Conservation (phyloP, 2,329 filamentous ascomycete genomes). For the Fusarium poae region DNA sequence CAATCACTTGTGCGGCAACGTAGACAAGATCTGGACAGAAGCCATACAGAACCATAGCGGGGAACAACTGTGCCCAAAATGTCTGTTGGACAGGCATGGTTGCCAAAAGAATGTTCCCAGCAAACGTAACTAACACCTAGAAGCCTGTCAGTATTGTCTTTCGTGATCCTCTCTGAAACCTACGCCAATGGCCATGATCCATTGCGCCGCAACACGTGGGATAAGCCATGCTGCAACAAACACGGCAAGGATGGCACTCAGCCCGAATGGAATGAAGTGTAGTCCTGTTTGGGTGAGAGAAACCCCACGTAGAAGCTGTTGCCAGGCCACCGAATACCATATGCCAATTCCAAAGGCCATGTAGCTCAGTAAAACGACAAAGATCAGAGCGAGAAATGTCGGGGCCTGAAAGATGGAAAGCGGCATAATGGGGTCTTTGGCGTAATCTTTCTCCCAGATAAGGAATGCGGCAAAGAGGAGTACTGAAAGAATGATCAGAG, state of each 20-base stretch:
- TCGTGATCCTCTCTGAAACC: constrained; percentile 6
- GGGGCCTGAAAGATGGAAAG: constrained; percentile 60
- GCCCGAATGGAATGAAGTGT: constrained; percentile 7
- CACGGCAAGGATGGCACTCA: constrained; percentile 15
- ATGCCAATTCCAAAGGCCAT: constrained; percentile 63
- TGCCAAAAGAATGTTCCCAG: constrained; percentile 45
- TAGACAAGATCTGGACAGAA: constrained; percentile 64
- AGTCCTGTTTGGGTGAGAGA: constrained; percentile 45
- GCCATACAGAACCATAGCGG: constrained; percentile 50
- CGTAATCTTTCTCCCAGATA: constrained; percentile 58
- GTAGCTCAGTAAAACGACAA: constrained; percentile 60
- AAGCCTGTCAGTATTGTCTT: neutral
- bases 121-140: neutral
- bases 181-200: constrained; percentile 61
- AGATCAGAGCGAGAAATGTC: constrained; percentile 58
- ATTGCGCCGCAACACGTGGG: constrained; percentile 61
- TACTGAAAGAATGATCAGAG: constrained; percentile 55
- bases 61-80: constrained; percentile 59
- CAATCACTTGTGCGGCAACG: constrained; percentile 65
- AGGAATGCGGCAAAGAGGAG: constrained; percentile 51
- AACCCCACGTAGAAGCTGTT: constrained; percentile 58
- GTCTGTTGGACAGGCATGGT: constrained; percentile 61
- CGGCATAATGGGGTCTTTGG: constrained; percentile 60
- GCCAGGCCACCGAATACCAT: constrained; percentile 63
- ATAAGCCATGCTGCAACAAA: constrained; percentile 58